Base-by-base conservation (phyloP, 202 grass and related monocot species). In the Carex arenaria region DNA sequence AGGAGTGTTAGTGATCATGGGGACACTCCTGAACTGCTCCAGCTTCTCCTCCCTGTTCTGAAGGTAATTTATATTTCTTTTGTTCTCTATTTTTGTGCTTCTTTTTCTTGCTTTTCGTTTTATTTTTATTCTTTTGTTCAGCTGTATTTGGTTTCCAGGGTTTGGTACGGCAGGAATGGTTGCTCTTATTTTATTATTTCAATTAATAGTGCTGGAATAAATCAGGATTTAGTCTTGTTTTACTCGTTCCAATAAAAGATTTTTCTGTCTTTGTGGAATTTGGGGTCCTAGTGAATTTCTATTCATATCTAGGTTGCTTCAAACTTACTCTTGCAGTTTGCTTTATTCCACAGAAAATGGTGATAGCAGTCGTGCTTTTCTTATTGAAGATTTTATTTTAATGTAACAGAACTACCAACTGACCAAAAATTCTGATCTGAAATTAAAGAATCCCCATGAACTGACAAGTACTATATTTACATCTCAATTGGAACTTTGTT, bases 1-100 rank as follows among this genome's bases (percentile, higher is more conserved):
- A 90, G 96, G 73, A 99, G 96, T 64, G 86, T 96, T 56, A 99
- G 96, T 67, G 88, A 99, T 3, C 96, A 99, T 59, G 93, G 96
- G 13, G 96, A 96, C 88, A 99, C 96, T 61, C 17, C 73, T 61
- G 93, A 99, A 78, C 88, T 99, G 61, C 85, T 99, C 63, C 56
- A 88, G 6, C 80, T 90, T 4, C 85, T 96, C 3, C 93, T 99
- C 61, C 96, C 96, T 26, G 74, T 95, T 86, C 89, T 99, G 30
- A 89, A 93, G 93, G 96, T 95, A 80, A 40, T 71, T 34, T 7
- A 40, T 67, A 34, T 7, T 36, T 40, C 76, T 55, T 3, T 7
- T 71, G 18, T 51, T 6, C 10, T n/a, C 4, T 12, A 80, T 2
- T 17, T 59, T 9, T 61, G 4, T 31, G 2, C 30, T 43, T 22